Evolutionary conservation across 306 rosid species (phyloP).

Genomic region (Senna siamea): DNA sequence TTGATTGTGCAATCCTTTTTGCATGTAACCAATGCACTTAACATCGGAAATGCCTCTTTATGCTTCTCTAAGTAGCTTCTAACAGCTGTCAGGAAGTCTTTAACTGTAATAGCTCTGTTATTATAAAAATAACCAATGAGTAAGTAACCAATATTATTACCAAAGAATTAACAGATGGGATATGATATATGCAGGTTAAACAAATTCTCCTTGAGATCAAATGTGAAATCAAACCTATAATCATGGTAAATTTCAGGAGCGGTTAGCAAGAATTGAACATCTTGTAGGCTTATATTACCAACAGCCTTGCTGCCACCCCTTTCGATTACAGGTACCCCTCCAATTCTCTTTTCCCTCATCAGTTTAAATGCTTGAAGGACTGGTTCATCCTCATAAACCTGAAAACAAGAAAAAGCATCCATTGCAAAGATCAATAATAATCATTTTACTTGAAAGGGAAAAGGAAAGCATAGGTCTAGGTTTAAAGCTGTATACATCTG

Average conservation of each 20-base stretch:
- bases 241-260: slow-evolving; percentile 89
- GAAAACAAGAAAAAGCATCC: slow-evolving; percentile 10
- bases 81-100: slow-evolving; percentile 72
- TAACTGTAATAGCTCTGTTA: slow-evolving; percentile 76
- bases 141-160: neutral
- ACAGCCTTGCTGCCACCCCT: slow-evolving; percentile 70
- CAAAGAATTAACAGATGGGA: neutral
- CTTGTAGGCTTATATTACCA: slow-evolving; percentile 83
- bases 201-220: neutral
- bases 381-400: slow-evolving; percentile 88
- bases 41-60: slow-evolving; percentile 48
- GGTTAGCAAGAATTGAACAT: slow-evolving; percentile 80
- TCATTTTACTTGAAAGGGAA: slow-evolving; percentile 17
- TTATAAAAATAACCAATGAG: slow-evolving; percentile 29
- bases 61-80: slow-evolving; percentile 61
- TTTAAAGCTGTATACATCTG: slow-evolving; percentile 10
- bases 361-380: slow-evolving; percentile 88
- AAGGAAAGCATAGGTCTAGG: neutral
- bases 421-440: slow-evolving; percentile 1
- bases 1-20: slow-evolving; percentile 61
- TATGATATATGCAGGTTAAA: neutral
- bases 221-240: slow-evolving; percentile 55
- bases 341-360: slow-evolving; percentile 83
- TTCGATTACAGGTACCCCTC: slow-evolving; percentile 79
- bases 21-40: slow-evolving; percentile 65